phyloP scores from a whole-genome alignment of 768 basidiomycete species.

The Suillus weaverae region DNA sequence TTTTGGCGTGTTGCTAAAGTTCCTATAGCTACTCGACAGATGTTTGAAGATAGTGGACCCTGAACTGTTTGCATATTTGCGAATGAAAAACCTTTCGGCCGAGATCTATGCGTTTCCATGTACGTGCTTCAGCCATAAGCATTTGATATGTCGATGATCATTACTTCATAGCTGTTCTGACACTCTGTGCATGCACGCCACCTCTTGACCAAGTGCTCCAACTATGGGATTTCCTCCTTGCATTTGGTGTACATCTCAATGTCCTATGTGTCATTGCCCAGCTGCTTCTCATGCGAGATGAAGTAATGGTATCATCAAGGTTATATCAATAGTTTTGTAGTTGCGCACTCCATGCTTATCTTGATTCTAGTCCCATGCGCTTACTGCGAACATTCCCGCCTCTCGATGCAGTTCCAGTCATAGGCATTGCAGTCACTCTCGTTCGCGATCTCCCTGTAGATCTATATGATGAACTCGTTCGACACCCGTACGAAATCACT shows the following conservation, averaged over 20 bases:
- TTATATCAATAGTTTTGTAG: slow-evolving; percentile 34
- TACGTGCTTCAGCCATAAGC: slow-evolving; percentile 38
- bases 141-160: slow-evolving; percentile 4
- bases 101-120: slow-evolving; percentile 98
- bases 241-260: slow-evolving; percentile 96
- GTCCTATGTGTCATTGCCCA: slow-evolving; percentile 97
- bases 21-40: slow-evolving; percentile 78
- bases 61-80: slow-evolving; percentile 76
- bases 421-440: slow-evolving; percentile 91
- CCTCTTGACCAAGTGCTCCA: slow-evolving; percentile 93
- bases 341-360: slow-evolving; percentile 4
- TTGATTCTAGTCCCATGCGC: slow-evolving; percentile 77
- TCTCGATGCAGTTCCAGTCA: slow-evolving; percentile 81
- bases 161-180: slow-evolving; percentile 71
- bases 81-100: slow-evolving; percentile 89
- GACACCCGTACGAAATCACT: slow-evolving; percentile 73
- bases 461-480: slow-evolving; percentile 85
- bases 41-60: slow-evolving; percentile 92
- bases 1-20: neutral
- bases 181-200: slow-evolving; percentile 94
- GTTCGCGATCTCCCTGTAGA: slow-evolving; percentile 88
- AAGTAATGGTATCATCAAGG: slow-evolving; percentile 88
- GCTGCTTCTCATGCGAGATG: slow-evolving; percentile 83
- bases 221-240: slow-evolving; percentile 96
- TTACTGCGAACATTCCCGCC: slow-evolving; percentile 92